Conservation (phyloP, 192 early-diverging fungal species). For the Funneliformis mosseae region DNA sequence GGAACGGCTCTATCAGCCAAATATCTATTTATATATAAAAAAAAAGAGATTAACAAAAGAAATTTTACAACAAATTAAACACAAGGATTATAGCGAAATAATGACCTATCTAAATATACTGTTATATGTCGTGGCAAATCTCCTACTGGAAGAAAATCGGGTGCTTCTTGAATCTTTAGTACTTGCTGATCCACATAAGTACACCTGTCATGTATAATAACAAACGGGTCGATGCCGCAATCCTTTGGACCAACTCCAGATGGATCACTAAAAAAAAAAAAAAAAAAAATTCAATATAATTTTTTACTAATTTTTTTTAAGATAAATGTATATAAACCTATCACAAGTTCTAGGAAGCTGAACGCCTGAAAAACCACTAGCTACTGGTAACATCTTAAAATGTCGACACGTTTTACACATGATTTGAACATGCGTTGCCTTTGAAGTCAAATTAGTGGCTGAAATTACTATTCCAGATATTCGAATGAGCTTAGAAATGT, state of each 20-base stretch:
- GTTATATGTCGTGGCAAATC: slow-evolving; percentile 96
- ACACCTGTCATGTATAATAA: slow-evolving; percentile 94
- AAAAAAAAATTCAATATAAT: not conserved
- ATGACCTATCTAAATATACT: slow-evolving; percentile 82
- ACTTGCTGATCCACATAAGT: slow-evolving; percentile 96
- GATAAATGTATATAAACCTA: slow-evolving; percentile 48
- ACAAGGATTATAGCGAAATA: not conserved
- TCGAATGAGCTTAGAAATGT: slow-evolving; percentile 91
- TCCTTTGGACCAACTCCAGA: slow-evolving; percentile 52
- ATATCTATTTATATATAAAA: slow-evolving; percentile 46
- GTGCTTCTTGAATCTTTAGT: slow-evolving; percentile 96
- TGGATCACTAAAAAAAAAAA: slow-evolving; percentile 14
- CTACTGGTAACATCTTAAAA: slow-evolving; percentile 78
- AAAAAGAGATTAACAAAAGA: not conserved
- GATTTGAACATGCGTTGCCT: slow-evolving; percentile 86
- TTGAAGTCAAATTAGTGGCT: slow-evolving; percentile 82
- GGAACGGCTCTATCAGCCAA: slow-evolving; percentile 91
- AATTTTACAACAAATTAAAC: not conserved
- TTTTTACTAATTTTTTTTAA: not conserved
- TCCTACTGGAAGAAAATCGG: slow-evolving; percentile 96
- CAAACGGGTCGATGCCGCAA: slow-evolving; percentile 88
- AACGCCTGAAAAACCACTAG: slow-evolving; percentile 82
- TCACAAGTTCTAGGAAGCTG: slow-evolving; percentile 90
- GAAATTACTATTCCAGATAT: slow-evolving; percentile 96
- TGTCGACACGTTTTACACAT: slow-evolving; percentile 88